Evolutionary conservation across 2,329 filamentous ascomycete species (phyloP).

Genomic region (Penicillium sp.): DNA sequence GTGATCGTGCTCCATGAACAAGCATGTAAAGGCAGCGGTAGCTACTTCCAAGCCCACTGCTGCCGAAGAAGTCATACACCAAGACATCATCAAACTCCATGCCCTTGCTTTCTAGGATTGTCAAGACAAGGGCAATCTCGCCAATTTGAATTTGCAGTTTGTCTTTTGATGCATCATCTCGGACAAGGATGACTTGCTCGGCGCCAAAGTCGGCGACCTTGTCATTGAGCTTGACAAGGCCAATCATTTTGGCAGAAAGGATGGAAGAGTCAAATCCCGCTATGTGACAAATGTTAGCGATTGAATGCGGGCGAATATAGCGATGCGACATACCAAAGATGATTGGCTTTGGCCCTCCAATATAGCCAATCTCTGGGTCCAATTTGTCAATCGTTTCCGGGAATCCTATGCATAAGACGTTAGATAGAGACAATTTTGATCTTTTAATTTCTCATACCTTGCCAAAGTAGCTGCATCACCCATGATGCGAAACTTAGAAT

Average conservation of each 20-base stretch:
- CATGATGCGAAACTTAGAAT: slow-evolving; percentile 35
- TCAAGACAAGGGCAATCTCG: slow-evolving; percentile 31
- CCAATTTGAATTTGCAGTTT: slow-evolving; percentile 26
- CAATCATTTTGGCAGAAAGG: slow-evolving; percentile 26
- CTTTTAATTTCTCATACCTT: slow-evolving; percentile 3
- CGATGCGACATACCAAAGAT: slow-evolving; percentile 20
- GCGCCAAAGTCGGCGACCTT: slow-evolving; percentile 31
- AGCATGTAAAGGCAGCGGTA: slow-evolving; percentile 23
- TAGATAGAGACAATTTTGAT: not conserved
- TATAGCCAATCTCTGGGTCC: slow-evolving; percentile 30
- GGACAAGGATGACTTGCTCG: slow-evolving; percentile 38
- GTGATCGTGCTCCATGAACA: not conserved
- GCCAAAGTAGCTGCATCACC: slow-evolving; percentile 34
- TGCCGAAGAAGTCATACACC: slow-evolving; percentile 33
- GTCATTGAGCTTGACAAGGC: slow-evolving; percentile 21
- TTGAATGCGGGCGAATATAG: not conserved
- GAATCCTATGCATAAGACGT: slow-evolving; percentile 18
- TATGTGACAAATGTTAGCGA: slow-evolving; percentile 7
- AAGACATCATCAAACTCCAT: slow-evolving; percentile 42
- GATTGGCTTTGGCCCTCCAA: slow-evolving; percentile 27
- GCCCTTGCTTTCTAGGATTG: slow-evolving; percentile 36
- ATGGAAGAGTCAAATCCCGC: slow-evolving; percentile 19
- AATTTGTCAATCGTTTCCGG: slow-evolving; percentile 33
- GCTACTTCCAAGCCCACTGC: slow-evolving; percentile 21
- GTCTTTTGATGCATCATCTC: slow-evolving; percentile 31